Evolutionary conservation across 2,329 filamentous ascomycete genomes (phyloP).

Genomic region (Colletotrichum tabaci): DNA sequence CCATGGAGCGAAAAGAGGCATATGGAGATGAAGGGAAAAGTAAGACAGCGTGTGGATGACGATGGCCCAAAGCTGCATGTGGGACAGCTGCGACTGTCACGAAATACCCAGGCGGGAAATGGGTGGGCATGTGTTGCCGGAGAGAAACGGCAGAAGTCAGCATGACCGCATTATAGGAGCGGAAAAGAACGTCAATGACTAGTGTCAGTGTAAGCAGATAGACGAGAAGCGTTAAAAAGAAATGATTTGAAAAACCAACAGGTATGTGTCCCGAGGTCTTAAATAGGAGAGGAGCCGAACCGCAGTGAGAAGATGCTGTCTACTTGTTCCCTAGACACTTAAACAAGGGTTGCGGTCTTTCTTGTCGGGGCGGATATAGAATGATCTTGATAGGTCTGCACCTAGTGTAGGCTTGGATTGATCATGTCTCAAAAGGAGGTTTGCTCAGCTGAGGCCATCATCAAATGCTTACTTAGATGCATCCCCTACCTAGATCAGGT

Average conservation of each 20-base stretch:
- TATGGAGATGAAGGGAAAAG: conserved; percentile 20
- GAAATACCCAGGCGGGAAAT: conserved; percentile 31
- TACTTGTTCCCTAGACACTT: background rate
- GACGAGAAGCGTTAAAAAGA: conserved; percentile 42
- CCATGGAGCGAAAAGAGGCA: conserved; percentile 29
- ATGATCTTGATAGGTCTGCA: too few species aligned
- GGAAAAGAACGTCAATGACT: conserved; percentile 38
- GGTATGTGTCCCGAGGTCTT: background rate
- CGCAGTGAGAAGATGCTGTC: background rate
- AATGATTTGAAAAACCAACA: conserved; percentile 33
- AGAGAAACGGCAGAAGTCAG: conserved; percentile 24
- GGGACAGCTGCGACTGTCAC: conserved; percentile 26
- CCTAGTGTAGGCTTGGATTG: too few species aligned
- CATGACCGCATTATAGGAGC: conserved; percentile 33
- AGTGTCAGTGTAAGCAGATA: conserved; percentile 43
- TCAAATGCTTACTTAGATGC: too few species aligned
- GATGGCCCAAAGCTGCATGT: conserved; percentile 12
- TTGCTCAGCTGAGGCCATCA: too few species aligned
- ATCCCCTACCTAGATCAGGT: too few species aligned
- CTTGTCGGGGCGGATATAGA: too few species aligned
- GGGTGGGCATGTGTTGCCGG: conserved; percentile 18
- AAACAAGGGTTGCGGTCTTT: too few species aligned
- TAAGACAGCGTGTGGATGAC: conserved; percentile 16
- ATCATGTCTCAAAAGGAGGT: too few species aligned
- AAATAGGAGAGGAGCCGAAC: background rate